Conservation (phyloP, 495 filamentous ascomycete genomes). For the Aspergillus biplanus region DNA sequence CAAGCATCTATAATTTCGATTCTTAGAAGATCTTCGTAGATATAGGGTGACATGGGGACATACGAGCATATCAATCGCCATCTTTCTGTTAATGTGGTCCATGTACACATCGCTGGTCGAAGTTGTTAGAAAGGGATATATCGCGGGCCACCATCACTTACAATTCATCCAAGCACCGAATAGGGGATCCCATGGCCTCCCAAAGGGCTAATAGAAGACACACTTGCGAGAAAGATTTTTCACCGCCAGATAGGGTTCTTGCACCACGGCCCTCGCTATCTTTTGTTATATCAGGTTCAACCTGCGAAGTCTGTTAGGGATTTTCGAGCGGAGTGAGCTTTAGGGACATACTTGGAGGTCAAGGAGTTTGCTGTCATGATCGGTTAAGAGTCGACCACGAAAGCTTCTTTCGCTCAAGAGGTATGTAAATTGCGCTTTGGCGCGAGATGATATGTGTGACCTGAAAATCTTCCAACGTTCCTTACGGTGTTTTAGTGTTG, state of each 20-base stretch:
- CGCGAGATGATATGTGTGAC: constrained; percentile 77
- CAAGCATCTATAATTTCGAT: constrained; percentile 61
- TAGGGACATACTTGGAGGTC: constrained; percentile 67
- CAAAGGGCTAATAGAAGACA: constrained; percentile 90
- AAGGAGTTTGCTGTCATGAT: constrained; percentile 72
- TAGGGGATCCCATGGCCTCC: constrained; percentile 96
- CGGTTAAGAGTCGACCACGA: constrained; percentile 75
- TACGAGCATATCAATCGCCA: constrained; percentile 94
- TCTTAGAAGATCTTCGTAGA: constrained; percentile 14
- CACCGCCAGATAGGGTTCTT: constrained; percentile 90
- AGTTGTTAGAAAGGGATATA: constrained; percentile 24
- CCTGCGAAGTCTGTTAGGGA: constrained; percentile 37
- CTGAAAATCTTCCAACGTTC: constrained; percentile 82
- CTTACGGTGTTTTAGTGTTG: constrained; percentile 69
- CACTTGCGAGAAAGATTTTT: constrained; percentile 97
- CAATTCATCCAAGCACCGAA: constrained; percentile 97
- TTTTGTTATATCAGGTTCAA: constrained; percentile 78
- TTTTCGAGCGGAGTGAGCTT: not conserved
- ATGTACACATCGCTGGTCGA: constrained; percentile 88
- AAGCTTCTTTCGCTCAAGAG: constrained; percentile 88
- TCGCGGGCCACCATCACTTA: constrained; percentile 34
- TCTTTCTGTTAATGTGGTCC: constrained; percentile 93
- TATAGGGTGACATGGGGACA: constrained; percentile 29
- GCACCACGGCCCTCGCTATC: constrained; percentile 74
- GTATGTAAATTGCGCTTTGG: constrained; percentile 83